A percentile compares a stretch with the other conserved stretches of the same genome.
Evolutionary conservation across 163 green algal species (phyloP).

Genomic region (Coccomyxa subellipsoidea): DNA sequence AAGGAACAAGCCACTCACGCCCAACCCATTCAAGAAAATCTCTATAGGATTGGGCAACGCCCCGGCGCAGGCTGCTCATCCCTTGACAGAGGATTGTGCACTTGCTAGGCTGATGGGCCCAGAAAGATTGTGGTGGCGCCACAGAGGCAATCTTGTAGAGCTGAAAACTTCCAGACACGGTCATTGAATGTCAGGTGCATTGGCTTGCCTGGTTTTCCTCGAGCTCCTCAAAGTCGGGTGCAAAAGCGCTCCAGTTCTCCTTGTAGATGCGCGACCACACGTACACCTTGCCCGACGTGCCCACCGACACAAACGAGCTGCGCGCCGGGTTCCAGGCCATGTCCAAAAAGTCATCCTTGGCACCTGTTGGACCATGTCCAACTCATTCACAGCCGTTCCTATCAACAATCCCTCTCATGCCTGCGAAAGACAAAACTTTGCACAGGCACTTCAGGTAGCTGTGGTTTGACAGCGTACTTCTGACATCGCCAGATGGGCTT

Average conservation of each 20-base stretch:
- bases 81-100: too few species aligned
- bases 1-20: too few species aligned
- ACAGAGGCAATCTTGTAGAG: too few species aligned
- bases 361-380: constrained; percentile 25
- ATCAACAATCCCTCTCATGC: neutral
- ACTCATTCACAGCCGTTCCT: neutral
- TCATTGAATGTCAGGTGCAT: neutral
- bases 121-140: too few species aligned
- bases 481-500: neutral
- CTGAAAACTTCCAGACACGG: neutral
- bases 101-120: too few species aligned
- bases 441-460: neutral
- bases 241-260: constrained; percentile 86
- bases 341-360: constrained; percentile 45
- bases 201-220: constrained; percentile 51
- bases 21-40: too few species aligned
- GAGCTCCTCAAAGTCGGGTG: constrained; percentile 83
- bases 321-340: constrained; percentile 70
- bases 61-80: too few species aligned
- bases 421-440: neutral
- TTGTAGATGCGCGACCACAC: constrained; percentile 54
- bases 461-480: neutral
- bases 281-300: constrained; percentile 35
- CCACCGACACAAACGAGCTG: constrained; percentile 47
- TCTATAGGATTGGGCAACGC: too few species aligned